These are phyloP conservation scores for Colletotrichum musae DNA, from an alignment of 2,329 filamentous ascomycete genomes.

Conservation along the genomic window DNA sequence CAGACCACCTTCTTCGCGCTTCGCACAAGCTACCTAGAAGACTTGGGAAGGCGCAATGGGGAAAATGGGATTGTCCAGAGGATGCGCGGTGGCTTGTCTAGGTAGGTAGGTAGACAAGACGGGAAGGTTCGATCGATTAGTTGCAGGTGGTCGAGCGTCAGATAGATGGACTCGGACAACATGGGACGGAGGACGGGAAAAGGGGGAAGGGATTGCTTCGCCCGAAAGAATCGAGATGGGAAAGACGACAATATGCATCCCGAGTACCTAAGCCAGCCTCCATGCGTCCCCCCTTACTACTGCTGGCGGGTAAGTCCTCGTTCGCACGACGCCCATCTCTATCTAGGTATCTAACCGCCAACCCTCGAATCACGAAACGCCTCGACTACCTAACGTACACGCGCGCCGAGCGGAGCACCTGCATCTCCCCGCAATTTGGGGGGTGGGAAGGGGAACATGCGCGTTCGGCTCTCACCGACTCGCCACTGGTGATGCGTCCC, in stretches of 20 bases:
- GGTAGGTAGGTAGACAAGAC: not conserved
- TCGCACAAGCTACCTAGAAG: too few relatives aligned
- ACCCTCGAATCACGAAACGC: not conserved
- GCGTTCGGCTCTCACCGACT: slow-evolving; percentile 34
- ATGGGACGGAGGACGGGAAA: not conserved
- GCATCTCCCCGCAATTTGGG: slow-evolving; percentile 13
- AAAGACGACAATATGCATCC: slow-evolving; percentile 15
- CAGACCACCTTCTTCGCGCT: too few relatives aligned
- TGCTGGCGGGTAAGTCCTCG: too few relatives aligned
- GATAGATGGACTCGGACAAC: slow-evolving; percentile 19
- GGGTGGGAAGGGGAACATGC: not conserved
- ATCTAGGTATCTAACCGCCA: not conserved
- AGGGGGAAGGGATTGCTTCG: not conserved
- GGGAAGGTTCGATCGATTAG: slow-evolving; percentile 26
- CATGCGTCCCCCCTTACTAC: too few relatives aligned
- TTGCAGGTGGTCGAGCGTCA: slow-evolving; percentile 29
- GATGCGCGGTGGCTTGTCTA: not conserved
- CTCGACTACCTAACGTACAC: not conserved
- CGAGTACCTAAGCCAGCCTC: too few relatives aligned
- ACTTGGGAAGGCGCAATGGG: too few relatives aligned
- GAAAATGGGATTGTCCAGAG: not conserved
- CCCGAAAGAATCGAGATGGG: slow-evolving; percentile 23
- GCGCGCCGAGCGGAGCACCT: not conserved
- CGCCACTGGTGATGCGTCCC: slow-evolving; percentile 25
- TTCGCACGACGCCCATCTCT: not conserved